A percentile compares a stretch with the other conserved stretches of the same genome.
Conservation (phyloP, 495 filamentous ascomycete genomes). For the Astrothelium macrocarpum region DNA sequence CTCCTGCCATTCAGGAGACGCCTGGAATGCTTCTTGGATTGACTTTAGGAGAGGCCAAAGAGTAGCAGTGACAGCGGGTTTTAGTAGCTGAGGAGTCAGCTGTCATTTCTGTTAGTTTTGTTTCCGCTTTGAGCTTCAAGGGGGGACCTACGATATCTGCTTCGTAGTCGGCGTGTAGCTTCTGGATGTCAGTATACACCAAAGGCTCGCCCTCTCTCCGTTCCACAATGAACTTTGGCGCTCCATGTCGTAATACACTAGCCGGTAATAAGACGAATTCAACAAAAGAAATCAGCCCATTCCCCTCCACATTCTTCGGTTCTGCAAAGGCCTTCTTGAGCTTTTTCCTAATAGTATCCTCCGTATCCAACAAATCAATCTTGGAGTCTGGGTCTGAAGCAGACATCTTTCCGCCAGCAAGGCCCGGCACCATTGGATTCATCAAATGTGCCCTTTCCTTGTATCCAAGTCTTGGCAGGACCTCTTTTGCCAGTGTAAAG, state of each 20-base stretch:
- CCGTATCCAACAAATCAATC: slow-evolving; percentile 78
- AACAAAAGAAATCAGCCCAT: slow-evolving; percentile 73
- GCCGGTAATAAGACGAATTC: slow-evolving; percentile 78
- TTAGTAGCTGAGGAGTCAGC: slow-evolving; percentile 78
- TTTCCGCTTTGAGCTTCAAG: not conserved
- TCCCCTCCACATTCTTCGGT: slow-evolving; percentile 68
- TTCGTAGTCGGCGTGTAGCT: slow-evolving; percentile 68
- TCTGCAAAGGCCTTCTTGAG: slow-evolving; percentile 69
- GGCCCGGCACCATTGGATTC: slow-evolving; percentile 82
- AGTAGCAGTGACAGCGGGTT: slow-evolving; percentile 60
- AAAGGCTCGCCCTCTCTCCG: slow-evolving; percentile 58
- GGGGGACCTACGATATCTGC: slow-evolving; percentile 61
- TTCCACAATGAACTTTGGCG: slow-evolving; percentile 49
- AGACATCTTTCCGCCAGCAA: slow-evolving; percentile 72
- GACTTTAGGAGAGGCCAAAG: slow-evolving; percentile 65
- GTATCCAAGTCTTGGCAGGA: slow-evolving; percentile 62
- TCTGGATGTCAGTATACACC: slow-evolving; percentile 60
- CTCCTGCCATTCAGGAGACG: slow-evolving; percentile 69
- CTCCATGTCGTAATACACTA: slow-evolving; percentile 42
- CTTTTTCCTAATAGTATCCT: slow-evolving; percentile 66
- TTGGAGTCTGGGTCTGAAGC: slow-evolving; percentile 59
- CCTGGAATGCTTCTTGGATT: slow-evolving; percentile 61
- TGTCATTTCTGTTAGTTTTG: slow-evolving; percentile 27
- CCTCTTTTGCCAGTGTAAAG: slow-evolving; percentile 69
- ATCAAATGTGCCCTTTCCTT: slow-evolving; percentile 69